phyloP scores from a whole-genome alignment of 768 basidiomycete species.

The Lactarius evosmus region DNA sequence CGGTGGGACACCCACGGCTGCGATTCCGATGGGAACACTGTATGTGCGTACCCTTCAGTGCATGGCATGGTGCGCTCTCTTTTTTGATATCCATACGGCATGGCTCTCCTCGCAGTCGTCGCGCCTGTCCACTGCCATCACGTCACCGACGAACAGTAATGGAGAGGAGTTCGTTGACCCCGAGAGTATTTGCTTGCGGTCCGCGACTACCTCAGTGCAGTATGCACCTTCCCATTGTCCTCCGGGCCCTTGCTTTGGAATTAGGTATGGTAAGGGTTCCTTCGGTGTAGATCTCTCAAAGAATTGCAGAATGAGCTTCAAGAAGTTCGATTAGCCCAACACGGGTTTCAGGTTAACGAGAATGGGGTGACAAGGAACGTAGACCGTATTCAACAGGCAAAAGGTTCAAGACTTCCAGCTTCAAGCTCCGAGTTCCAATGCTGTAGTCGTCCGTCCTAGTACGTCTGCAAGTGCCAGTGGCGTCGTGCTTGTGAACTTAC shows the following conservation, averaged over 20 bases:
- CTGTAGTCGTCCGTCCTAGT: too few relatives aligned
- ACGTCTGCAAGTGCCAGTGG: background rate
- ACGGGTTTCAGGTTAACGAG: background rate
- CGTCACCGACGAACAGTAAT: background rate
- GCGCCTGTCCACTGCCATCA: background rate
- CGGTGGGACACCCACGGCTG: too few relatives aligned
- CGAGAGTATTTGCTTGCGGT: background rate
- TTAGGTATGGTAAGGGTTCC: background rate
- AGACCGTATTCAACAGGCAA: background rate
- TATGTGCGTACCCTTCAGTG: background rate
- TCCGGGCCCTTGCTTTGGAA: background rate
- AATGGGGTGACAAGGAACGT: too few relatives aligned
- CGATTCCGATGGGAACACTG: background rate
- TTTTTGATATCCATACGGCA: too few relatives aligned
- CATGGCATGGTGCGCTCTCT: background rate
- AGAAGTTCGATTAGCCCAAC: too few relatives aligned
- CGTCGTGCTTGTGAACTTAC: background rate
- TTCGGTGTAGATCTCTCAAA: background rate
- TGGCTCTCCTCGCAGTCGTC: background rate
- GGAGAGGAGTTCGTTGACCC: background rate
- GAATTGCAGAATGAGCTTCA: background rate
- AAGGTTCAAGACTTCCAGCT: background rate
- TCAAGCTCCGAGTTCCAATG: background rate
- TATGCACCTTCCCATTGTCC: background rate
- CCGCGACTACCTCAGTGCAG: background rate